Percentiles rank a stretch among this genome's conserved stretches.
These are phyloP conservation scores for Amaranthus palmeri DNA, from an alignment of 148 eudicot genomes.

Conservation along the genomic window DNA sequence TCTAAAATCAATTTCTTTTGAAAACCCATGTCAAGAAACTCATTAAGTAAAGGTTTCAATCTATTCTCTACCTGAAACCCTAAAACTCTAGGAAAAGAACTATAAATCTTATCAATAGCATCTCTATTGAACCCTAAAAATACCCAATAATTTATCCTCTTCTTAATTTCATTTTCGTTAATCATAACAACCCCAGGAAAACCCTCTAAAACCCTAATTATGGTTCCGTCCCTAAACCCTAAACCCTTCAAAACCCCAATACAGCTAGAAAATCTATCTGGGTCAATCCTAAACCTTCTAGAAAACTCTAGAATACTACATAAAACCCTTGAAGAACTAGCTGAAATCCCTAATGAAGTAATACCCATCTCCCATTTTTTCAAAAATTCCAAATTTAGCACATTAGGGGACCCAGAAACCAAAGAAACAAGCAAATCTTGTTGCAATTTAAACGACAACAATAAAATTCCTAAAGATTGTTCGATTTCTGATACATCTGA, in stretches of 20 bases:
- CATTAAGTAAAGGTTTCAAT: slow-evolving; percentile 64
- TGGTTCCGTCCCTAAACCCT: slow-evolving; percentile 51
- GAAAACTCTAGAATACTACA: slow-evolving; percentile 51
- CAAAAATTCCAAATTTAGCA: slow-evolving; percentile 53
- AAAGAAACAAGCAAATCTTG: slow-evolving; percentile 42
- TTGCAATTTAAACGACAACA: slow-evolving; percentile 42
- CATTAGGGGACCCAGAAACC: slow-evolving; percentile 48
- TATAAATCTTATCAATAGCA: slow-evolving; percentile 35
- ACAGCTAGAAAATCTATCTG: slow-evolving; percentile 38
- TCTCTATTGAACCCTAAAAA: slow-evolving; percentile 35
- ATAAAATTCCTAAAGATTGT: slow-evolving; percentile 44
- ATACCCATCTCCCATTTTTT: slow-evolving; percentile 55
- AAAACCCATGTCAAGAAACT: slow-evolving; percentile 62
- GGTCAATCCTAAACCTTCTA: slow-evolving; percentile 40
- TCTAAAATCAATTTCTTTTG: slow-evolving; percentile 29
- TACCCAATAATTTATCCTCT: slow-evolving; percentile 43
- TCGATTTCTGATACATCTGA: slow-evolving; percentile 43
- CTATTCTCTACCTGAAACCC: slow-evolving; percentile 48
- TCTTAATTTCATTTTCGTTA: slow-evolving; percentile 36
- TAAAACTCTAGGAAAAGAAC: slow-evolving; percentile 44
- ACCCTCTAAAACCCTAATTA: slow-evolving; percentile 55
- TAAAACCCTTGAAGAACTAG: slow-evolving; percentile 21
- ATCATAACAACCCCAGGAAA: slow-evolving; percentile 47
- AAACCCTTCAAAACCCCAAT: slow-evolving; percentile 49
- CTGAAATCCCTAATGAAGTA: slow-evolving; percentile 24